These are phyloP conservation scores for Globisporangium megalacanthum DNA, from an alignment of 352 stramenopile genomes.

Conservation along the genomic window DNA sequence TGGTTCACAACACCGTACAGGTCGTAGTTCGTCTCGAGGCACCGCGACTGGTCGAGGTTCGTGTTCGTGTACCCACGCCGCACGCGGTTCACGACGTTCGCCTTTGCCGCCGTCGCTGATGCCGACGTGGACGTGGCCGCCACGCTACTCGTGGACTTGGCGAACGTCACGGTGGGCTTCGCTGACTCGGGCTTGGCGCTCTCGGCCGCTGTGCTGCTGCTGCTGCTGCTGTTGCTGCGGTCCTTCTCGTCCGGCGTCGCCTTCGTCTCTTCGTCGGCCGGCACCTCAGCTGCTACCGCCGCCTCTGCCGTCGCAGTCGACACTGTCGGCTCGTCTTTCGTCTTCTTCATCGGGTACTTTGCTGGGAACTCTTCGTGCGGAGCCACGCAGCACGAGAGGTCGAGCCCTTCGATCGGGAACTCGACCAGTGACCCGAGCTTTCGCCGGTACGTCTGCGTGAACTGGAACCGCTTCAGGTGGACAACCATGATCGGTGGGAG, in stretches of 20 bases:
- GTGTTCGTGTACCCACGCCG: constrained; percentile 86
- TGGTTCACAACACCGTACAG: constrained; percentile 88
- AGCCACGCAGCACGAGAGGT: constrained; percentile 89
- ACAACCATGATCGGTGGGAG: constrained; percentile 97
- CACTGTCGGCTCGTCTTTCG: constrained; percentile 17
- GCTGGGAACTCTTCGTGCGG: constrained; percentile 74
- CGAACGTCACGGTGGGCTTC: constrained; percentile 13
- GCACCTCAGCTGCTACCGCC: not conserved
- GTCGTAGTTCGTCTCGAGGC: constrained; percentile 85
- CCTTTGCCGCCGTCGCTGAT: not conserved
- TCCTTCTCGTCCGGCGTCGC: not conserved
- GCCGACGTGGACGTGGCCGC: not conserved
- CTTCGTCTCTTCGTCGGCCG: not conserved
- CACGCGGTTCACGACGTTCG: constrained; percentile 54
- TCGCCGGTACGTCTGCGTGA: constrained; percentile 89
- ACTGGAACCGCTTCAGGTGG: constrained; percentile 99
- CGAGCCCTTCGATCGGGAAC: constrained; percentile 94
- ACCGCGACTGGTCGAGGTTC: constrained; percentile 83
- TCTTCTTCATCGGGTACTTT: constrained; percentile 70
- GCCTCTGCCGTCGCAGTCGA: not conserved
- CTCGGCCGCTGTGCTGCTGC: not conserved
- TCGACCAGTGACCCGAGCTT: constrained; percentile 91
- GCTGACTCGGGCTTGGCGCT: constrained; percentile 2
- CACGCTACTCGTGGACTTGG: constrained; percentile 7
- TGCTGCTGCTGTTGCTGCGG: not conserved